Conservation (phyloP, 176 grass and related monocot genomes). For the Hordeum vulgare region DNA sequence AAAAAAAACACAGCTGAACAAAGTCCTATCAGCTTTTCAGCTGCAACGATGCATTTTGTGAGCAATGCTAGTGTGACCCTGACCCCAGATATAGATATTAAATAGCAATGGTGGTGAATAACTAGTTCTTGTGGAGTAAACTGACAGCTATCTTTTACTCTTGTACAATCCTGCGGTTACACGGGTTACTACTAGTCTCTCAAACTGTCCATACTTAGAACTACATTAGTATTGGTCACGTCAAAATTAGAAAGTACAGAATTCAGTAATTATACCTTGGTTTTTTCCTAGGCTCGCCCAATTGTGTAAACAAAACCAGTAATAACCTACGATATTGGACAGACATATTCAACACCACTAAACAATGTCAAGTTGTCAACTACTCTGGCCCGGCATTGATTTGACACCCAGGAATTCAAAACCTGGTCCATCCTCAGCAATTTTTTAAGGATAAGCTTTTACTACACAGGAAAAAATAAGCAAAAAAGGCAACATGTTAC, state of each 20-base stretch:
- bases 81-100: not conserved
- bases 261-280: not conserved
- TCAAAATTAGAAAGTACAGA: slow-evolving; percentile 1
- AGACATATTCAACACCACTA: slow-evolving; percentile 16
- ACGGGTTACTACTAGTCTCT: slow-evolving; percentile 5
- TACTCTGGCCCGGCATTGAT: slow-evolving; percentile 30
- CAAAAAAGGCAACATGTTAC: not conserved
- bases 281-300: slow-evolving; percentile 6
- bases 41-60: not conserved
- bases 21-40: not conserved
- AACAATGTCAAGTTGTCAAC: slow-evolving; percentile 23
- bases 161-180: not conserved
- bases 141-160: not conserved
- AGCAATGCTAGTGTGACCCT: not conserved
- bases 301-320: not conserved
- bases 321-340: not conserved
- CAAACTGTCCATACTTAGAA: not conserved
- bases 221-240: not conserved
- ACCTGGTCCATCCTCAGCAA: slow-evolving; percentile 9
- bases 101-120: slow-evolving; percentile 6
- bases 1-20: not conserved
- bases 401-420: slow-evolving; percentile 21
- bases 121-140: slow-evolving; percentile 1
- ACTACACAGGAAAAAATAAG: not conserved
- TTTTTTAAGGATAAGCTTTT: not conserved